These are phyloP conservation scores for Dothideomycetes sp. DNA, from an alignment of 2,329 filamentous ascomycete genomes.

Conservation along the genomic window DNA sequence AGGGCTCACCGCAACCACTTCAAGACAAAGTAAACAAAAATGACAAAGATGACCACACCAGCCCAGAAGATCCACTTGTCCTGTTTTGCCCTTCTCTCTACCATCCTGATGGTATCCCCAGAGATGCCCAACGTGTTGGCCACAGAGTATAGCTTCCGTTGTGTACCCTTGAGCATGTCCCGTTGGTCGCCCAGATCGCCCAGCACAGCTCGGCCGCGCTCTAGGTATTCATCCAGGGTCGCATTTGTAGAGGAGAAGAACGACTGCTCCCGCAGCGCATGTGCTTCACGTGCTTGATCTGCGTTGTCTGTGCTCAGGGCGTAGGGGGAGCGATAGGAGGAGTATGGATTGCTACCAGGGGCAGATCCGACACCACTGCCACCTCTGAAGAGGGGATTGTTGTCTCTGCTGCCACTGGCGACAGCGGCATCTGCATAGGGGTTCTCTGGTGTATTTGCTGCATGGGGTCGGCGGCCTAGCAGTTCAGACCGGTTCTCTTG, in stretches of 20 bases:
- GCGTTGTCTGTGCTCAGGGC: conserved; percentile 15
- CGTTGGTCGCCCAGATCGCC: conserved; percentile 81
- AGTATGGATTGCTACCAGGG: conserved; percentile 28
- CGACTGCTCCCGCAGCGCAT: conserved; percentile 78
- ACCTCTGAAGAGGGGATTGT: conserved; percentile 25
- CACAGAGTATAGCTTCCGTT: conserved; percentile 80
- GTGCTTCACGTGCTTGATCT: conserved; percentile 49
- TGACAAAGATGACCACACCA: conserved; percentile 75
- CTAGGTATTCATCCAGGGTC: conserved; percentile 88
- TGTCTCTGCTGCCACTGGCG: conserved; percentile 15
- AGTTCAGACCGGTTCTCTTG: conserved; percentile 58
- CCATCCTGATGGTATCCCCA: conserved; percentile 93
- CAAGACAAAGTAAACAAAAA: conserved; percentile 85
- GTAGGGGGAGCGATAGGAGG: conserved; percentile 23
- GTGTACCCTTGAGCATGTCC: conserved; percentile 91
- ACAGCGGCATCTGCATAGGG: conserved; percentile 61
- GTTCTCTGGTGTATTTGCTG: conserved; percentile 76
- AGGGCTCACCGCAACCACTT: conserved; percentile 69
- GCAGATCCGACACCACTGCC: conserved; percentile 20
- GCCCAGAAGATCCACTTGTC: conserved; percentile 98
- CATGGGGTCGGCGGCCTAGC: conserved; percentile 71
- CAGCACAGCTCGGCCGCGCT: conserved; percentile 79
- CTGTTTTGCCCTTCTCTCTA: conserved; percentile 80
- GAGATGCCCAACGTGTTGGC: conserved; percentile 89
- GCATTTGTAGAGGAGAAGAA: conserved; percentile 76